A percentile compares a stretch with the other conserved stretches of the same genome.
Conservation (phyloP, 257 asterid species). For the Nicotiana noctiflora region DNA sequence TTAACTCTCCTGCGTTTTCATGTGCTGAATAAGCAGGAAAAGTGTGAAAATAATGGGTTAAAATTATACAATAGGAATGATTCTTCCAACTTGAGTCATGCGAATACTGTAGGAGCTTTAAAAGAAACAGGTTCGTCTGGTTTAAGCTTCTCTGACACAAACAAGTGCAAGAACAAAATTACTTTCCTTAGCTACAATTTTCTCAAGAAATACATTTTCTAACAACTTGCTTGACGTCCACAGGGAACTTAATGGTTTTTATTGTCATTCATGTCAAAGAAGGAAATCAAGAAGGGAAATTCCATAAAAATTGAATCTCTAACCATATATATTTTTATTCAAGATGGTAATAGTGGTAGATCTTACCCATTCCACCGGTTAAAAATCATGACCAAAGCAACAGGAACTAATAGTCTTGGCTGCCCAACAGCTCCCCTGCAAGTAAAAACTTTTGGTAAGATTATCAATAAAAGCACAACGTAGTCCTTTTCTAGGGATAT, state of each 20-base stretch:
- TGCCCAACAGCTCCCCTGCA: constrained; percentile 87
- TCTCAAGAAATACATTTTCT: neutral
- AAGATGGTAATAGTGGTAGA: neutral
- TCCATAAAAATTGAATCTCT: neutral
- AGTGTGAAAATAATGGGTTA: too few species aligned
- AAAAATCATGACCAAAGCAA: constrained; percentile 73
- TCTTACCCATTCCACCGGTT: constrained; percentile 87
- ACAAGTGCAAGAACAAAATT: neutral
- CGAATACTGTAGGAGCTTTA: neutral
- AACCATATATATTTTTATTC: neutral
- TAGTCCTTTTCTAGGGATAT: neutral
- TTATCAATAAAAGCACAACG: neutral
- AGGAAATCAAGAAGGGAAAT: neutral
- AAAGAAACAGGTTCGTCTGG: neutral
- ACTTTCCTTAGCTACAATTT: neutral
- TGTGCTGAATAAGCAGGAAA: neutral
- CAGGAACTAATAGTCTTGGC: constrained; percentile 86
- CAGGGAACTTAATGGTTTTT: neutral
- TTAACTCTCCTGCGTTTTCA: neutral
- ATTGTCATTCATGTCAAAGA: neutral
- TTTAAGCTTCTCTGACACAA: neutral
- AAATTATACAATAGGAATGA: neutral
- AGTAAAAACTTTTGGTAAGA: constrained; percentile 3
- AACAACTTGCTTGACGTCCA: neutral
- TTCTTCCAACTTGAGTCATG: neutral